A percentile compares a stretch with the other conserved stretches of the same genome.
Evolutionary conservation across 176 grass and related monocot genomes (phyloP).

Genomic region (Poa pratensis): DNA sequence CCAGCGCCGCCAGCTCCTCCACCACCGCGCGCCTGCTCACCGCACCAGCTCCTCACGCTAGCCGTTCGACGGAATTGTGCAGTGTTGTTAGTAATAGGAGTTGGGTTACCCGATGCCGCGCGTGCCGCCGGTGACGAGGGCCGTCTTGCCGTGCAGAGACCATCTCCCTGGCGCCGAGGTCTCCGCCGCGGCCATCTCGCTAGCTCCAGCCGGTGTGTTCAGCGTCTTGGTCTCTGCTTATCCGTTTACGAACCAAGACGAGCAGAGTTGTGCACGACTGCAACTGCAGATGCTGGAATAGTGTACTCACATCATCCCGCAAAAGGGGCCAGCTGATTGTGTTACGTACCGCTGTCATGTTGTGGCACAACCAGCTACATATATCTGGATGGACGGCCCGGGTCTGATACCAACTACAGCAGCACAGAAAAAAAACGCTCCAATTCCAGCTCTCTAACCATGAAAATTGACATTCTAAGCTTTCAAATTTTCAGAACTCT

Average conservation of each 20-base stretch:
- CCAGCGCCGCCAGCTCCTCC: slow-evolving; percentile 63
- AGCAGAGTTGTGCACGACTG: background rate
- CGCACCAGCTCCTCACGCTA: background rate
- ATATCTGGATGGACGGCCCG: too few relatives aligned
- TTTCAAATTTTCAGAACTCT: background rate
- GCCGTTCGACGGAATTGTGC: background rate
- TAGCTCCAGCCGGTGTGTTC: background rate
- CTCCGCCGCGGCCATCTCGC: slow-evolving; percentile 22
- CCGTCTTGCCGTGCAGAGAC: slow-evolving; percentile 66
- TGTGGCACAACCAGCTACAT: background rate
- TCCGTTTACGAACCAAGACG: background rate
- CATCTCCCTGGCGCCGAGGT: slow-evolving; percentile 40
- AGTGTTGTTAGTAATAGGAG: background rate
- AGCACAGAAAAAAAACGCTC: background rate
- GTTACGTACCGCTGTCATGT: background rate
- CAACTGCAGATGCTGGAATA: background rate
- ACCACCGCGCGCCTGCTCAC: slow-evolving; percentile 55
- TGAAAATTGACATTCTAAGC: background rate
- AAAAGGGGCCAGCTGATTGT: background rate
- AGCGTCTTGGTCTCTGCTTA: background rate
- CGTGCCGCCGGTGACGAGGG: slow-evolving; percentile 75
- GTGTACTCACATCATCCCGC: background rate
- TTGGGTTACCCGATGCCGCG: slow-evolving; percentile 66
- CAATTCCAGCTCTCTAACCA: background rate
- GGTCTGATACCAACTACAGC: background rate